These are phyloP conservation scores for Colletotrichum sp. DNA, from an alignment of 2,329 filamentous ascomycete genomes.

Conservation along the genomic window DNA sequence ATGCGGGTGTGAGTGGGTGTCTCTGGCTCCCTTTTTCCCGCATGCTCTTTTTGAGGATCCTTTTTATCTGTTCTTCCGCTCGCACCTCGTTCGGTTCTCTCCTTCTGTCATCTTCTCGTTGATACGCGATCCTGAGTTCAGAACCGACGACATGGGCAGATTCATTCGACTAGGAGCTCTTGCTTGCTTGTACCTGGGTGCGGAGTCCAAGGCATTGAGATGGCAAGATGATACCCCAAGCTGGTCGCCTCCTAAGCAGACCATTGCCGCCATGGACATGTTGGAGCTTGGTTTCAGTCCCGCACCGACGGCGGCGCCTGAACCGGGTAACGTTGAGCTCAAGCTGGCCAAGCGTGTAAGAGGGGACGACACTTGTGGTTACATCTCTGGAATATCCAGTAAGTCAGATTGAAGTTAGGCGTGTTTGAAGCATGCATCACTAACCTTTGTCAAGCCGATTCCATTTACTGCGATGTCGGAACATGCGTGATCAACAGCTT, in stretches of 20 bases:
- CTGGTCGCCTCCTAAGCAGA: slow-evolving; percentile 31
- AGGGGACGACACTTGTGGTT: slow-evolving; percentile 35
- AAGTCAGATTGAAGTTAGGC: background rate
- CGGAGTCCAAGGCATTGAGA: slow-evolving; percentile 26
- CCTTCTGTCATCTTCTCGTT: background rate
- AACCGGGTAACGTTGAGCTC: slow-evolving; percentile 4
- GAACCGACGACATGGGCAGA: slow-evolving; percentile 24
- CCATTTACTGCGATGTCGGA: slow-evolving; percentile 31
- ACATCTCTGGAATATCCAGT: slow-evolving; percentile 30
- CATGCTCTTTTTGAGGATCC: background rate
- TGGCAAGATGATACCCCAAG: slow-evolving; percentile 26
- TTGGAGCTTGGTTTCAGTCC: slow-evolving; percentile 20
- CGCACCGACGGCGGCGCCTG: slow-evolving; percentile 23
- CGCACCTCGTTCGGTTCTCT: background rate
- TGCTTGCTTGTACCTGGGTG: slow-evolving; percentile 23
- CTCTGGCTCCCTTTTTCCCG: slow-evolving; percentile 3
- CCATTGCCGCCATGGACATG: slow-evolving; percentile 25
- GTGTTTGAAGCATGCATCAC: background rate
- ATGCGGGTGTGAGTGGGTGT: background rate
- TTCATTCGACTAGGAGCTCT: slow-evolving; percentile 23
- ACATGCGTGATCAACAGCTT: slow-evolving; percentile 33
- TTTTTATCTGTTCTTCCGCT: background rate
- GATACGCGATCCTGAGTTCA: background rate
- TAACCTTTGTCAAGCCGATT: slow-evolving; percentile 2
- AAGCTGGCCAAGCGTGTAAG: slow-evolving; percentile 26